Conservation (phyloP, 2,329 filamentous ascomycete species). For the Arthrobotrys sphaeroides region DNA sequence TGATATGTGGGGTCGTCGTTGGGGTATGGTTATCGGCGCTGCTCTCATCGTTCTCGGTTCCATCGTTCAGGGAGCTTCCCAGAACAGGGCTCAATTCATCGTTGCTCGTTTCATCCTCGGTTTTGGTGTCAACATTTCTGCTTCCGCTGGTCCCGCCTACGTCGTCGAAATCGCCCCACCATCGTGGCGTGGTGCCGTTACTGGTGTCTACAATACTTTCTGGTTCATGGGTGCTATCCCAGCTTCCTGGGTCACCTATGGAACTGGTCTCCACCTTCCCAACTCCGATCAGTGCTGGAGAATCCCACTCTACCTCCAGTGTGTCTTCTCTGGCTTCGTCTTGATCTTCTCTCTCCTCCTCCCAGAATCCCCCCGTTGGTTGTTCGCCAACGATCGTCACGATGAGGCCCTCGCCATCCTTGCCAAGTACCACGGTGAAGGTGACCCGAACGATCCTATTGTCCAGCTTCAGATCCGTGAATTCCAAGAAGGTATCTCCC, state of each 20-base stretch:
- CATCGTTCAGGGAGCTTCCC: slow-evolving; percentile 64
- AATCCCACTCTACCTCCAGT: slow-evolving; percentile 65
- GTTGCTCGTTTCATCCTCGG: slow-evolving; percentile 71
- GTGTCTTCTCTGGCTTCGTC: slow-evolving; percentile 65
- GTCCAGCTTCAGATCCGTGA: slow-evolving; percentile 65
- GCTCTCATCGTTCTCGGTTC: slow-evolving; percentile 63
- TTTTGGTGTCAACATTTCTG: slow-evolving; percentile 66
- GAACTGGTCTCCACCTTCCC: slow-evolving; percentile 64
- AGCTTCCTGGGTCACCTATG: slow-evolving; percentile 64
- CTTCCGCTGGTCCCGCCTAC: slow-evolving; percentile 64
- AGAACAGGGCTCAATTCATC: slow-evolving; percentile 63
- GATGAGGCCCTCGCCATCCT: slow-evolving; percentile 64
- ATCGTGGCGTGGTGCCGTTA: slow-evolving; percentile 65
- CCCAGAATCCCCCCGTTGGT: slow-evolving; percentile 62
- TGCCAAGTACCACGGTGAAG: slow-evolving; percentile 63
- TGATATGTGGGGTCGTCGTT: slow-evolving; percentile 65
- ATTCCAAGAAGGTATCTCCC: slow-evolving; percentile 64
- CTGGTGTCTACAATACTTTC: slow-evolving; percentile 64
- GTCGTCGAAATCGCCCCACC: slow-evolving; percentile 65
- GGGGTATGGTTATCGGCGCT: slow-evolving; percentile 65
- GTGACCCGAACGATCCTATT: slow-evolving; percentile 65
- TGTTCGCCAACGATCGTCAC: slow-evolving; percentile 64
- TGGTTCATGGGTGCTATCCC: slow-evolving; percentile 64
- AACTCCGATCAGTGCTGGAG: slow-evolving; percentile 64
- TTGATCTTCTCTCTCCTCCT: slow-evolving; percentile 62